Evolutionary conservation across 495 filamentous ascomycete species (phyloP), one percentile per base, ranked within the genome.

Genomic region (Talaromyces ruber): DNA sequence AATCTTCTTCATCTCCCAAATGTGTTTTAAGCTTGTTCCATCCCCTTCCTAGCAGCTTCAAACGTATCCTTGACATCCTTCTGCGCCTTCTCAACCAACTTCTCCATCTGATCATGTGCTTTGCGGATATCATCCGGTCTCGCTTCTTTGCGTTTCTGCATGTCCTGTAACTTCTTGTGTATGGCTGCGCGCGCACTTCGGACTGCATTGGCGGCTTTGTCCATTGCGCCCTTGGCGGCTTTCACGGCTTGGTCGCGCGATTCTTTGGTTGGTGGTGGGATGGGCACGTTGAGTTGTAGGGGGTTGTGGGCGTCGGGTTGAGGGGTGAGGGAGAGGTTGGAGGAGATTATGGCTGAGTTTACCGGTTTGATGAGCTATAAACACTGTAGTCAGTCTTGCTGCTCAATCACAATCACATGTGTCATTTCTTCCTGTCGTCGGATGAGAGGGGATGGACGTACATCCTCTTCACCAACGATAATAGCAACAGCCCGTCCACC

Each of bases 321-420:
- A 12, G 91, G 90, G 37, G 87, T 88, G 65, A 94, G 81, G 73
- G 85, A 90, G 64, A 88, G 80, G 57, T 82, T 76, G 34, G 85
- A 86, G 22, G 79, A 76, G 59, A 88, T 80, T 55, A 96, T 86
- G 6, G 91, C 87, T 50, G 86, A 85, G 51, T 81, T 76, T 62
- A 92, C 83, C 8, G 89, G 81, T 77, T 92, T 91, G 61, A 92
- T 66, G 63, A 89, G 86, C 76, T 82, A 58, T 37, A 14, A 9
- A 6, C 3, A 32, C 7, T 12, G 16, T 16, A 0, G 12, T 14
- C 34, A 14, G 11, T 37, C n/a, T n/a, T n/a, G n/a, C n/a, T n/a
- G n/a, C n/a, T n/a, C n/a, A n/a, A n/a, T n/a, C n/a, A n/a, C n/a
- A n/a, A n/a, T n/a, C n/a, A n/a, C n/a, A n/a, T n/a, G n/a, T n/a